Evolutionary conservation across 345 rosid species (phyloP).

Genomic region (Laguncularia racemosa): DNA sequence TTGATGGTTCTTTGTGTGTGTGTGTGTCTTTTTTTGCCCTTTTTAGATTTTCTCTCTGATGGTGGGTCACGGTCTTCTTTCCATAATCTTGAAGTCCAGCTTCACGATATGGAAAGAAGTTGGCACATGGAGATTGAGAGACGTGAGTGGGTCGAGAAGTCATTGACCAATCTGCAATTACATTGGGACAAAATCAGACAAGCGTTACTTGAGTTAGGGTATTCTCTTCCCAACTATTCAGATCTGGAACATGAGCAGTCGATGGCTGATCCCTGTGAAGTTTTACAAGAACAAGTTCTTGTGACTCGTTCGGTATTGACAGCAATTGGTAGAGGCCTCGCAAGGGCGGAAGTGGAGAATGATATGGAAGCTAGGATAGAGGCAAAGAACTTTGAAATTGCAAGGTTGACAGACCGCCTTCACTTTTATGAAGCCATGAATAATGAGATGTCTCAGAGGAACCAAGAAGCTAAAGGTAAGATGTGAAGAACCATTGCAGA

Average conservation of each 20-base stretch:
- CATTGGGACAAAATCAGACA: slow-evolving; percentile 63
- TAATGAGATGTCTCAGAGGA: slow-evolving; percentile 80
- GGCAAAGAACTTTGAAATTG: slow-evolving; percentile 77
- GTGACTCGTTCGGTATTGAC: slow-evolving; percentile 55
- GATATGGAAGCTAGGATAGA: slow-evolving; percentile 58
- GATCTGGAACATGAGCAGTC: slow-evolving; percentile 23
- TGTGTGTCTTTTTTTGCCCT: slow-evolving; percentile 9
- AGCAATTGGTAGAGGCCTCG: slow-evolving; percentile 49
- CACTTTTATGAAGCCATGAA: slow-evolving; percentile 76
- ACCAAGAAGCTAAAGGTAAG: slow-evolving; percentile 85
- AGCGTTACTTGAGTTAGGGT: slow-evolving; percentile 44
- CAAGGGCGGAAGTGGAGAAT: slow-evolving; percentile 64
- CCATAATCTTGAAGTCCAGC: slow-evolving; percentile 36
- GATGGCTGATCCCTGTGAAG: slow-evolving; percentile 36
- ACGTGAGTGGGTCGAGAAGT: slow-evolving; percentile 62
- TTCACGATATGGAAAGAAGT: slow-evolving; percentile 42
- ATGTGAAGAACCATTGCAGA: not conserved
- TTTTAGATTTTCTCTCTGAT: slow-evolving; percentile 52
- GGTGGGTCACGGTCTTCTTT: slow-evolving; percentile 36
- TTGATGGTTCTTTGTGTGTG: not conserved
- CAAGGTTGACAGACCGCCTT: slow-evolving; percentile 59
- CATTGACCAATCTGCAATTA: slow-evolving; percentile 32
- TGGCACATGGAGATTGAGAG: slow-evolving; percentile 59
- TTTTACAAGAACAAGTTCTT: slow-evolving; percentile 43
- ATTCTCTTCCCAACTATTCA: slow-evolving; percentile 46